phyloP scores from a whole-genome alignment of 306 rosid genomes.

The Quercus gilva region DNA sequence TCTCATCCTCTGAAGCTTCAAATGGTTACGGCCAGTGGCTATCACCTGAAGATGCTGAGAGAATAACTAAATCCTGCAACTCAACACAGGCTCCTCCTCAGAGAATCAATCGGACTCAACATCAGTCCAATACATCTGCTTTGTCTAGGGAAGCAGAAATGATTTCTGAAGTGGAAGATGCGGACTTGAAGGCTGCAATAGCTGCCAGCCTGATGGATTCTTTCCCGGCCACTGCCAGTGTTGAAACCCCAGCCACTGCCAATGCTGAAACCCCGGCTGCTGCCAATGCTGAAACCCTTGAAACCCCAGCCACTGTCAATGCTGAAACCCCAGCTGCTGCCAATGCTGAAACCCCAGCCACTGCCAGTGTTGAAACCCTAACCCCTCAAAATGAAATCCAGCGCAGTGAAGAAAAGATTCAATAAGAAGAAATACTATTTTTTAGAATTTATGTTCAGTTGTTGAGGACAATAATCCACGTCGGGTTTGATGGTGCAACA shows the following conservation, averaged over 20 bases:
- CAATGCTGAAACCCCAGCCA: slow-evolving; percentile 31
- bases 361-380: slow-evolving; percentile 27
- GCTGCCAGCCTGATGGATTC: slow-evolving; percentile 85
- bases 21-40: slow-evolving; percentile 98
- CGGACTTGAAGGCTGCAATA: slow-evolving; percentile 88
- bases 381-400: slow-evolving; percentile 31
- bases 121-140: slow-evolving; percentile 32
- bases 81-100: slow-evolving; percentile 55
- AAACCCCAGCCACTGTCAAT: not conserved
- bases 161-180: slow-evolving; percentile 72
- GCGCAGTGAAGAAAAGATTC: slow-evolving; percentile 30
- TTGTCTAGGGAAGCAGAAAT: slow-evolving; percentile 50
- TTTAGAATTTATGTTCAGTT: slow-evolving; percentile 22
- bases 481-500: slow-evolving; percentile 32
- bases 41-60: slow-evolving; percentile 92
- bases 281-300: not conserved
- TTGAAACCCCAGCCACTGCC: slow-evolving; percentile 27
- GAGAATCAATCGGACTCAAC: slow-evolving; percentile 36
- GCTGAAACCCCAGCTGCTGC: slow-evolving; percentile 24
- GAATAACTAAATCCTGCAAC: slow-evolving; percentile 89
- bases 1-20: slow-evolving; percentile 79
- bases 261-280: slow-evolving; percentile 20
- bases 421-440: slow-evolving; percentile 23
- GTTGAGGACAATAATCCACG: slow-evolving; percentile 41
- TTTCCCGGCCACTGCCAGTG: slow-evolving; percentile 31